Evolutionary conservation across 1,284 basidiomycete genomes (phyloP), one percentile per base, ranked within the genome.

Genomic region (Anthracocystis walkeri): DNA sequence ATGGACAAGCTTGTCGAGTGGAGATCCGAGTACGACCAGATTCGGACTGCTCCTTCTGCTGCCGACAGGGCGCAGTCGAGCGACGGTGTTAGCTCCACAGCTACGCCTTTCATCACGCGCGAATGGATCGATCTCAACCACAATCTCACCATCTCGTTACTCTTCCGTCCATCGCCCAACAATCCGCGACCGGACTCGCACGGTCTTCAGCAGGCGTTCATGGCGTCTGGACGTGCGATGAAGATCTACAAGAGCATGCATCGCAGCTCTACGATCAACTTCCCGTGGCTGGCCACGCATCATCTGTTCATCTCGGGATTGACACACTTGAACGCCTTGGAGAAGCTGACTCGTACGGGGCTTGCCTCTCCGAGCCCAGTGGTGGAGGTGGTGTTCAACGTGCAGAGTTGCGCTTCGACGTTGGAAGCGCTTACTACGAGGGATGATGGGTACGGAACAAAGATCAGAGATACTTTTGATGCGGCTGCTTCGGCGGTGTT

Each of bases 221-320:
- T 52, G 20, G 69, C 75, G 0, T 72, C 75, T 1, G 75, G 69
- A 3, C 52, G 63, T 3, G 66, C 59, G n/a, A 69, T 77, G 69
- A 72, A 73, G 63, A 68, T 70, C 41, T 77, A 73, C 66, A 72
- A 70, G 42, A 35, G 38, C 38, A 72, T 77, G 69, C 75, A 77
- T 53, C 62, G 75, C 20, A 67, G 65, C 51, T 53, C 55, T 16
- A 69, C 53, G 5, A 73, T 77, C 65, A 77, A 77, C 38, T 77
- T 77, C 27, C 66, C 70, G 1, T 72, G 75, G 69, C 51, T 73
- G 2, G 75, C 69, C 5, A 73, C 66, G 20, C 75, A 73, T 29
- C 62, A 77, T 45, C 60, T 77, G 10, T 77, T 77, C 60, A 72
- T 77, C 16, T 72, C 69, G 14, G 75, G 75, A 5, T 35, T 77